Evolutionary conservation across 2,329 filamentous ascomycete genomes (phyloP).

Genomic region (Calonectria leucothoes): DNA sequence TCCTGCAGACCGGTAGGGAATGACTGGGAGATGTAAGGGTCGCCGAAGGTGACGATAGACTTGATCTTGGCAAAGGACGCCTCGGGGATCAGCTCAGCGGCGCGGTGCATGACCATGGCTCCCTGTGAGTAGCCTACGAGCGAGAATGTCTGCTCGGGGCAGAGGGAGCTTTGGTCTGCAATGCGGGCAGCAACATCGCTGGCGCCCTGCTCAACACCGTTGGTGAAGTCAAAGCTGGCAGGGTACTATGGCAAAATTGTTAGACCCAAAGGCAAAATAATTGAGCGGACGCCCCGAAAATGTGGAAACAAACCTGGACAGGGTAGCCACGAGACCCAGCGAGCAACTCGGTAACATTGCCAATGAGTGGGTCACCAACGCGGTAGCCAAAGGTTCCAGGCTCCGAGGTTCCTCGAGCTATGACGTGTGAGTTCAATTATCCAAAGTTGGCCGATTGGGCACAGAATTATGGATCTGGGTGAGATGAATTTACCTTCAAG

Average conservation of each 20-base stretch:
- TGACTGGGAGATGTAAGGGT: background rate
- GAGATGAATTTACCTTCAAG: background rate
- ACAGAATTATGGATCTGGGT: background rate
- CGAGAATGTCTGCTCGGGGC: background rate
- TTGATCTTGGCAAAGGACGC: background rate
- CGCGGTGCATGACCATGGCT: background rate
- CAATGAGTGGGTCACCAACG: background rate
- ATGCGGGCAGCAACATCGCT: background rate
- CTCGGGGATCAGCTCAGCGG: background rate
- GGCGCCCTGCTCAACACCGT: background rate
- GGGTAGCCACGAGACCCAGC: background rate
- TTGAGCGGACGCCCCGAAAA: no score
- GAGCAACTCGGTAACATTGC: background rate
- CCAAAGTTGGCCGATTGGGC: background rate
- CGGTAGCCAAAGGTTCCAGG: background rate
- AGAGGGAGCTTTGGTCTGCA: background rate
- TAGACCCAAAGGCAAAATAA: background rate
- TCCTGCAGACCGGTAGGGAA: background rate
- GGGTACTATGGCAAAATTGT: background rate
- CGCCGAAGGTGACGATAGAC: background rate
- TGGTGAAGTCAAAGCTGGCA: background rate
- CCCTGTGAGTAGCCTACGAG: background rate
- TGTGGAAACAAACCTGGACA: background rate
- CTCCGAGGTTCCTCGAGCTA: slow-evolving; percentile 1
- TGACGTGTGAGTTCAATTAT: background rate